Evolutionary conservation across 768 basidiomycete genomes (phyloP).

Genomic region (Auricularia heimuer): DNA sequence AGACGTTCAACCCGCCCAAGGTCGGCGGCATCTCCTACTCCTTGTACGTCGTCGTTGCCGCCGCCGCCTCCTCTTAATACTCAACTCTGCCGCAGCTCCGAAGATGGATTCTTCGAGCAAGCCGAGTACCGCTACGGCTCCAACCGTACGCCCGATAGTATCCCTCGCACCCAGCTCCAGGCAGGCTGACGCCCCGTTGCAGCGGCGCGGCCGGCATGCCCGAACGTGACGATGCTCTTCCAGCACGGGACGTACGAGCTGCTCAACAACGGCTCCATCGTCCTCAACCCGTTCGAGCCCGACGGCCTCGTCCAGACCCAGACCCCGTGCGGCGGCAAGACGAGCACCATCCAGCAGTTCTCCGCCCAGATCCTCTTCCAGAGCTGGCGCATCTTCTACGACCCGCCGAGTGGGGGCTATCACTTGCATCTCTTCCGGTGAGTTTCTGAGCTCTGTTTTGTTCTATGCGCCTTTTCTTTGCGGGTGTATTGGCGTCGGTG

Average conservation of each 20-base stretch:
- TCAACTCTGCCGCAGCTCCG: no score
- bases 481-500: not conserved
- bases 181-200: not conserved
- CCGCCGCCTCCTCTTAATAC: no score
- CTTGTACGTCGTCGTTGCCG: slow-evolving; percentile 43
- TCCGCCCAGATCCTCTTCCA: slow-evolving; percentile 59
- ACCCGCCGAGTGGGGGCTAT: slow-evolving; percentile 40
- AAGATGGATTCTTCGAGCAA: slow-evolving; percentile 74
- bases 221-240: slow-evolving; percentile 82
- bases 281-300: slow-evolving; percentile 51
- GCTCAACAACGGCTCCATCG: slow-evolving; percentile 69
- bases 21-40: slow-evolving; percentile 84
- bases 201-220: slow-evolving; percentile 82
- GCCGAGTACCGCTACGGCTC: slow-evolving; percentile 81
- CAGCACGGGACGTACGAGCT: slow-evolving; percentile 72
- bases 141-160: slow-evolving; percentile 51
- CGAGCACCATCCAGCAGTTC: slow-evolving; percentile 81
- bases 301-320: slow-evolving; percentile 95
- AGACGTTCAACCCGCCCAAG: slow-evolving; percentile 72
- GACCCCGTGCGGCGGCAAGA: slow-evolving; percentile 81
- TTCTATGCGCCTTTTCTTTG: not conserved
- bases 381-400: slow-evolving; percentile 65
- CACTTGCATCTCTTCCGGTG: slow-evolving; percentile 69
- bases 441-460: not conserved
- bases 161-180: not conserved